These are phyloP conservation scores for Neolecta irregularis DNA, from an alignment of 1,139 yeast species.

Conservation along the genomic window DNA sequence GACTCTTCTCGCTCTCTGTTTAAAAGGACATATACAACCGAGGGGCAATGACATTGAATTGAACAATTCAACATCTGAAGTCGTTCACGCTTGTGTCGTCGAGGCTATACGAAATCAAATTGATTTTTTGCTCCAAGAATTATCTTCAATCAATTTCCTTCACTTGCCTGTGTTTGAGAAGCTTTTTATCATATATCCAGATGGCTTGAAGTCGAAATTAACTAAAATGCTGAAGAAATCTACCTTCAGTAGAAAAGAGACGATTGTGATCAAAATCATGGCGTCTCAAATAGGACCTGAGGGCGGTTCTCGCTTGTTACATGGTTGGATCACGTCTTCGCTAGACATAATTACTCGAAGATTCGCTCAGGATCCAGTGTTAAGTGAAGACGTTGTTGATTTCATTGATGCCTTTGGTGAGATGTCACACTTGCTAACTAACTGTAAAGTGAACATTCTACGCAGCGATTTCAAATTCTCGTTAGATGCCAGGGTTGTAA, in stretches of 20 bases:
- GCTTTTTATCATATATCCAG: too few species aligned
- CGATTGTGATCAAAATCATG: not conserved
- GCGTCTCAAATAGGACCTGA: not conserved
- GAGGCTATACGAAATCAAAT: too few species aligned
- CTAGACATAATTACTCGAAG: slow-evolving; percentile 4
- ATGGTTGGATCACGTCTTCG: slow-evolving; percentile 1
- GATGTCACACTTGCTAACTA: not conserved
- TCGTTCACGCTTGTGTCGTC: too few species aligned
- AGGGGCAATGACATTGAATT: too few species aligned
- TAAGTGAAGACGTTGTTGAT: slow-evolving; percentile 1
- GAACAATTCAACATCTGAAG: too few species aligned
- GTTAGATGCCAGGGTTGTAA: slow-evolving; percentile 3
- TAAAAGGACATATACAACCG: too few species aligned
- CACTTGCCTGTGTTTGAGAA: too few species aligned
- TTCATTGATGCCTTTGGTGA: slow-evolving; percentile 2
- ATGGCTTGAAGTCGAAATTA: too few species aligned
- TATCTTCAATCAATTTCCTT: too few species aligned
- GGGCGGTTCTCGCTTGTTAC: not conserved
- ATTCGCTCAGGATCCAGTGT: slow-evolving; percentile 7
- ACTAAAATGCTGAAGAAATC: too few species aligned
- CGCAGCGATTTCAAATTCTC: not conserved
- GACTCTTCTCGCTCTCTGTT: too few species aligned
- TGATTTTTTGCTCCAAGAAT: too few species aligned
- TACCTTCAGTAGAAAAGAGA: not conserved
- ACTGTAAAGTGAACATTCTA: not conserved